A percentile compares a stretch with the other conserved stretches of the same genome.
phyloP scores from a whole-genome alignment of 129 eudicot genomes.

The Helichrysum umbraculigerum region DNA sequence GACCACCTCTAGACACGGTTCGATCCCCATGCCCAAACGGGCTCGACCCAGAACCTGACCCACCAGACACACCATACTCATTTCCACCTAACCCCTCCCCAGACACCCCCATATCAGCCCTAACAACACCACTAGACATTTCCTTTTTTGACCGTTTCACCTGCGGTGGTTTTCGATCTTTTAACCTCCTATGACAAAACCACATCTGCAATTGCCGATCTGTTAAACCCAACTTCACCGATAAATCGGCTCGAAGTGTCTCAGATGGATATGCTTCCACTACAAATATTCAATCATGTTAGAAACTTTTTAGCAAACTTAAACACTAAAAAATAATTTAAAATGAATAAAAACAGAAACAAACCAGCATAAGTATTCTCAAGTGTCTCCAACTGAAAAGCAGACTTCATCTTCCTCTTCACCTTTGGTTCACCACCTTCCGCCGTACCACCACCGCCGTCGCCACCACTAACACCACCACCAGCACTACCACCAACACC shows the following conservation, averaged over 20 bases:
- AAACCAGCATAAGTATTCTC: conserved; percentile 86
- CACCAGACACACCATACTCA: conserved; percentile 53
- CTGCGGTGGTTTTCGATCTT: conserved; percentile 64
- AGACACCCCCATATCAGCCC: conserved; percentile 35
- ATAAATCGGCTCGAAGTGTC: conserved; percentile 66
- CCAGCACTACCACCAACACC: conserved; percentile 35
- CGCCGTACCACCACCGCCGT: conserved; percentile 43
- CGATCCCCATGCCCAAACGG: conserved; percentile 49
- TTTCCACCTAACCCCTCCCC: conserved; percentile 49
- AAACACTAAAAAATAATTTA: background rate
- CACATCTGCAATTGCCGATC: conserved; percentile 98
- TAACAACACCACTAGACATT: conserved; percentile 36
- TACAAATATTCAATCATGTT: conserved; percentile 28
- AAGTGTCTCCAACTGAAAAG: conserved; percentile 83
- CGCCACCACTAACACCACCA: conserved; percentile 38
- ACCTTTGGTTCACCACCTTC: conserved; percentile 55
- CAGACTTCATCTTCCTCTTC: conserved; percentile 89
- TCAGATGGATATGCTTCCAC: conserved; percentile 87
- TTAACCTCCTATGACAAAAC: conserved; percentile 93
- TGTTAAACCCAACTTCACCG: conserved; percentile 67
- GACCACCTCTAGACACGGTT: conserved; percentile 43
- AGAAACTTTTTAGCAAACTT: conserved; percentile 1
- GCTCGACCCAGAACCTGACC: conserved; percentile 58
- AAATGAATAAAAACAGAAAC: conserved; percentile 20
- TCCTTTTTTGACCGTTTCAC: conserved; percentile 52